A percentile compares a stretch with the other conserved stretches of the same genome.
phyloP scores from a whole-genome alignment of 306 rosid genomes.

The Cicer pinnatifidum region DNA sequence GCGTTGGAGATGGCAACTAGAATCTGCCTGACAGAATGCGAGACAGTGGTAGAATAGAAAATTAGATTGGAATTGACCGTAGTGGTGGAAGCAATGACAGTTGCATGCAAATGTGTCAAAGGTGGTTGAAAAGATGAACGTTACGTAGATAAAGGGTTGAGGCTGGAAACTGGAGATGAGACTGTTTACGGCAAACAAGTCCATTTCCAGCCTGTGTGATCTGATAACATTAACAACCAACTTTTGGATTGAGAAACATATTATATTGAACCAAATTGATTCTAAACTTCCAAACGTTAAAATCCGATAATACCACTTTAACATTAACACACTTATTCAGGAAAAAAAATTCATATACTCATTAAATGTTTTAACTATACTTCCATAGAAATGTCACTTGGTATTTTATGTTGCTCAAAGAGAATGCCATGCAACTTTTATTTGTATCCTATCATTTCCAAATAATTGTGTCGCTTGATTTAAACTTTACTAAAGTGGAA shows the following conservation, averaged over 20 bases:
- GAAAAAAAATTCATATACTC: background rate
- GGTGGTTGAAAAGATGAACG: background rate
- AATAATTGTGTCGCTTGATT: slow-evolving; percentile 17
- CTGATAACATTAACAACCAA: slow-evolving; percentile 22
- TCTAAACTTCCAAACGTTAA: slow-evolving; percentile 18
- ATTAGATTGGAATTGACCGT: background rate
- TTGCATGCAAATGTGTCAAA: background rate
- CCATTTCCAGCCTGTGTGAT: background rate
- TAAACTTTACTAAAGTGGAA: slow-evolving; percentile 20
- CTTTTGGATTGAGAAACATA: slow-evolving; percentile 2
- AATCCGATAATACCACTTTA: slow-evolving; percentile 13
- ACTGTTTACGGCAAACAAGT: background rate
- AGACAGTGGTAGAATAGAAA: background rate
- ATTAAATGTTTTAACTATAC: slow-evolving; percentile 20
- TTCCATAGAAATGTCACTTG: slow-evolving; percentile 1
- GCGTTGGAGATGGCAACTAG: background rate
- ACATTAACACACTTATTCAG: slow-evolving; percentile 4
- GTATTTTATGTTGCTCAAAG: slow-evolving; percentile 12
- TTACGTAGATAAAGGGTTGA: background rate
- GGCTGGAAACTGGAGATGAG: background rate
- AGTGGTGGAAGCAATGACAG: background rate
- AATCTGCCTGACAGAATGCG: background rate
- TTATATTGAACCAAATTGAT: slow-evolving; percentile 6
- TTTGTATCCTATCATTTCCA: slow-evolving; percentile 24
- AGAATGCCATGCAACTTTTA: slow-evolving; percentile 1